Evolutionary conservation across 345 rosid species (phyloP).

Genomic region (Citrus reticulata): DNA sequence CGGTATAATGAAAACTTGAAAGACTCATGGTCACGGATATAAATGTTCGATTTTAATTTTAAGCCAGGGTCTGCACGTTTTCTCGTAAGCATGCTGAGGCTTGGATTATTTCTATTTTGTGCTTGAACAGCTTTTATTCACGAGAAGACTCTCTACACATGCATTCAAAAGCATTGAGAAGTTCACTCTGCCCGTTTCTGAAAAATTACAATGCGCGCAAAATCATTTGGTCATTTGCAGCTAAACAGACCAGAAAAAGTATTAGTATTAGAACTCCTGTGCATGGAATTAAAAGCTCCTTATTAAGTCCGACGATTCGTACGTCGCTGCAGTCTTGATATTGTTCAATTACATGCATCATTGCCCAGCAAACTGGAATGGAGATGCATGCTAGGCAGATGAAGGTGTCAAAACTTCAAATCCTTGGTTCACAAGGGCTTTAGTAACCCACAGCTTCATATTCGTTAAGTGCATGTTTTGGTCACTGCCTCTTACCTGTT

Average conservation of each 20-base stretch:
- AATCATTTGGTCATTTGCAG: not conserved
- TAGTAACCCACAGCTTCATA: slow-evolving; percentile 68
- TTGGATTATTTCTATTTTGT: too few species aligned
- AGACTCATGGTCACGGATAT: too few species aligned
- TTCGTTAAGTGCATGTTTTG: slow-evolving; percentile 51
- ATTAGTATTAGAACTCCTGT: not conserved
- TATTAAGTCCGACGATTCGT: not conserved
- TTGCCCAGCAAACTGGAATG: not conserved
- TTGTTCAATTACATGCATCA: not conserved
- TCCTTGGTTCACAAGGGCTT: slow-evolving; percentile 76
- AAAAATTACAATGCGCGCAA: not conserved
- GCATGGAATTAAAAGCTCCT: not conserved
- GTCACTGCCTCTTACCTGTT: slow-evolving; percentile 49
- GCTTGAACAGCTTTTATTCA: not conserved
- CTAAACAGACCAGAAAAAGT: not conserved
- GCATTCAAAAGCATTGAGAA: not conserved
- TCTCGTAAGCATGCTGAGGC: too few species aligned
- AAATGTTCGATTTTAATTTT: not conserved
- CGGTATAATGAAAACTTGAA: too few species aligned
- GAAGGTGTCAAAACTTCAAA: slow-evolving; percentile 36
- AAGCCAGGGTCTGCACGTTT: not conserved
- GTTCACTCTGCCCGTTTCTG: not conserved
- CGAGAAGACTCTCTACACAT: not conserved
- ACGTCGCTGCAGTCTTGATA: not conserved
- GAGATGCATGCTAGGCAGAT: slow-evolving; percentile 11